Evolutionary conservation across 2,329 filamentous ascomycete genomes (phyloP).

Genomic region (Colletotrichum tanaceti): DNA sequence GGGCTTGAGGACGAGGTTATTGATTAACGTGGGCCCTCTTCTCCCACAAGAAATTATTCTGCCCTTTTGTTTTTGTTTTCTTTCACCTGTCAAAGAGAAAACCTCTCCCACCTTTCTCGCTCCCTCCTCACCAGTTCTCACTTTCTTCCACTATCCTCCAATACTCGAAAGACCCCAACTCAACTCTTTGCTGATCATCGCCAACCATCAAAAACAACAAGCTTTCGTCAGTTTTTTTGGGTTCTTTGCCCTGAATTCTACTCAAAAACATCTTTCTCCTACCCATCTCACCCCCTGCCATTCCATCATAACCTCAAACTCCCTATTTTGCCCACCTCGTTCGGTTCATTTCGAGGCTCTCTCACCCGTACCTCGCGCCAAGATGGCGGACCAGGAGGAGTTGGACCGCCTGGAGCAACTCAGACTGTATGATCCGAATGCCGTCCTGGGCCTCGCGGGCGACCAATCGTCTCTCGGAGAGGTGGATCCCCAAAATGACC

Average conservation of each 20-base stretch:
- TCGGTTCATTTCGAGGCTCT: neutral
- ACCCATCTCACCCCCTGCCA: neutral
- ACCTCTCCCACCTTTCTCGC: neutral
- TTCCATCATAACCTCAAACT: neutral
- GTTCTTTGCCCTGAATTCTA: neutral
- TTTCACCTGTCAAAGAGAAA: neutral
- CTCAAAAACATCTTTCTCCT: neutral
- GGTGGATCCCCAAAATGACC: neutral
- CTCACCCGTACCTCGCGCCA: neutral
- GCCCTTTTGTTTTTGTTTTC: neutral
- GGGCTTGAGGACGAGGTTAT: neutral
- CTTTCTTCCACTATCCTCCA: neutral
- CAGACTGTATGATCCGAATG: neutral
- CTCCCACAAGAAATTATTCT: neutral
- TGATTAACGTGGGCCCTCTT: neutral
- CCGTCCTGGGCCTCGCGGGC: neutral
- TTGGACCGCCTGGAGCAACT: neutral
- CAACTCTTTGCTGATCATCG: constrained; percentile 4
- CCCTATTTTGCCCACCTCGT: too few species aligned
- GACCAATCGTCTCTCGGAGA: neutral
- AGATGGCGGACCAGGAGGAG: neutral
- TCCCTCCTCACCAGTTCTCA: neutral
- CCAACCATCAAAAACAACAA: neutral
- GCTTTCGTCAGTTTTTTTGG: neutral
- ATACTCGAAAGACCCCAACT: neutral